These are phyloP conservation scores for Barnettozyma botsteinii DNA, from an alignment of 805 yeast genomes.

Conservation along the genomic window DNA sequence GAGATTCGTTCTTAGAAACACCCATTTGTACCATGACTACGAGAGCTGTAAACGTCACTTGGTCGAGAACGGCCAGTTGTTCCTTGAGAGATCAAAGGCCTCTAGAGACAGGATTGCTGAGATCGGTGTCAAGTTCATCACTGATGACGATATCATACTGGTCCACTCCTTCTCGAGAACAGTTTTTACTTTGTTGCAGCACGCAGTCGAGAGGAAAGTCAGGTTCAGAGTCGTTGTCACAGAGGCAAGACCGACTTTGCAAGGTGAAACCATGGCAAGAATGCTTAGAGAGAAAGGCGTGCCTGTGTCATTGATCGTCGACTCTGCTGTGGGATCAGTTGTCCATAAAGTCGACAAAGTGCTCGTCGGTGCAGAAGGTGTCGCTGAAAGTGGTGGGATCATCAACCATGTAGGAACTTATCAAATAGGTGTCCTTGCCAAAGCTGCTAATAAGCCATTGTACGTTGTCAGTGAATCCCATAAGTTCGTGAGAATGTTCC, in stretches of 20 bases:
- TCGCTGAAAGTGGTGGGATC: conserved; percentile 97
- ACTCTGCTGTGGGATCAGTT: conserved; percentile 89
- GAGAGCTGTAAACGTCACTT: conserved; percentile 84
- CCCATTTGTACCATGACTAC: conserved; percentile 87
- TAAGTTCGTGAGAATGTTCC: conserved; percentile 94
- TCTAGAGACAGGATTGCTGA: conserved; percentile 84
- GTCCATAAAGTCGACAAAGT: conserved; percentile 90
- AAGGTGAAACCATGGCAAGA: conserved; percentile 68
- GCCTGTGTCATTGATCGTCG: conserved; percentile 85
- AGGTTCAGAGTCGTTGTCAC: conserved; percentile 90
- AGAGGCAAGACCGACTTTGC: conserved; percentile 82
- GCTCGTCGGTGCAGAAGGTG: conserved; percentile 98
- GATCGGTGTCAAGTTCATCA: conserved; percentile 80
- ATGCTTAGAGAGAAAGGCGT: conserved; percentile 63
- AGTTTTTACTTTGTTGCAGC: conserved; percentile 65
- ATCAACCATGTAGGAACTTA: conserved; percentile 93
- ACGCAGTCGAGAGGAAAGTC: conserved; percentile 71
- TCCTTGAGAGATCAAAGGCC: conserved; percentile 86
- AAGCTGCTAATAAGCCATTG: conserved; percentile 84
- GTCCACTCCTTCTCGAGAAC: conserved; percentile 93
- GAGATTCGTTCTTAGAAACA: conserved; percentile 86
- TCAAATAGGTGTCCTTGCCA: conserved; percentile 90
- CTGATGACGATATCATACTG: conserved; percentile 86
- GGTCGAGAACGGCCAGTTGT: conserved; percentile 89
- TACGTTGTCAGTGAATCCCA: conserved; percentile 94